phyloP scores from a whole-genome alignment of 2,329 filamentous ascomycete species.

The Leptographium lundbergii region DNA sequence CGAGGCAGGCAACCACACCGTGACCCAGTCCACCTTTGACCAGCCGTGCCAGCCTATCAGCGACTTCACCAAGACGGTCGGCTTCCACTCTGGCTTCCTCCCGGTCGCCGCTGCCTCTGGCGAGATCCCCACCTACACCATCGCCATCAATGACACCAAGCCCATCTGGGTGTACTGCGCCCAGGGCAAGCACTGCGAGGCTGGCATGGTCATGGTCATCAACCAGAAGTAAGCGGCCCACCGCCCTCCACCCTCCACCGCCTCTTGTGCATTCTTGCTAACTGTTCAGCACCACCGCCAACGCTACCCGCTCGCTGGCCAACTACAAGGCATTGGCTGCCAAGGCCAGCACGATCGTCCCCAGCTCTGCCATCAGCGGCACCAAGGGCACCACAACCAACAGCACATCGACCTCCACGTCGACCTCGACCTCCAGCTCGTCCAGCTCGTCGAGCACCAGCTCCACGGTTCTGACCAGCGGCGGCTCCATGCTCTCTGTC shows the following conservation, averaged over 20 bases:
- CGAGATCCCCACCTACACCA: slow-evolving; percentile 54
- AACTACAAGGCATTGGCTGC: slow-evolving; percentile 32
- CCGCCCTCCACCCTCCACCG: neutral
- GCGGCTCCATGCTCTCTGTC: slow-evolving; percentile 19
- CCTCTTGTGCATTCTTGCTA: neutral
- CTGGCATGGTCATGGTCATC: slow-evolving; percentile 64
- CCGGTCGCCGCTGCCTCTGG: slow-evolving; percentile 43
- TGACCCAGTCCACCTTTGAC: slow-evolving; percentile 61
- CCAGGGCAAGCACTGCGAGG: slow-evolving; percentile 61
- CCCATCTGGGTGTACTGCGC: slow-evolving; percentile 74
- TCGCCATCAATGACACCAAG: slow-evolving; percentile 54
- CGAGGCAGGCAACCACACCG: slow-evolving; percentile 59
- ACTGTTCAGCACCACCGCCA: slow-evolving; percentile 30
- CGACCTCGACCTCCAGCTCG: slow-evolving; percentile 1
- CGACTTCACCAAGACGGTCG: slow-evolving; percentile 38
- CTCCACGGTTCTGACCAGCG: slow-evolving; percentile 16
- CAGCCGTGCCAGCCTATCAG: slow-evolving; percentile 14
- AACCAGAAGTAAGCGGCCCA: slow-evolving; percentile 50
- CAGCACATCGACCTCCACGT: neutral
- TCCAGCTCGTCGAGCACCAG: slow-evolving; percentile 11
- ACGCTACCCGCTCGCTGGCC: slow-evolving; percentile 37
- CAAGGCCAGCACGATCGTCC: slow-evolving; percentile 24
- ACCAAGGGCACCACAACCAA: slow-evolving; percentile 8
- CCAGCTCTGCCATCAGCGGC: slow-evolving; percentile 13
- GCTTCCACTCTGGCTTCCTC: slow-evolving; percentile 58